Conservation (phyloP, 495 filamentous ascomycete genomes). For the Xylaria bambusicola region DNA sequence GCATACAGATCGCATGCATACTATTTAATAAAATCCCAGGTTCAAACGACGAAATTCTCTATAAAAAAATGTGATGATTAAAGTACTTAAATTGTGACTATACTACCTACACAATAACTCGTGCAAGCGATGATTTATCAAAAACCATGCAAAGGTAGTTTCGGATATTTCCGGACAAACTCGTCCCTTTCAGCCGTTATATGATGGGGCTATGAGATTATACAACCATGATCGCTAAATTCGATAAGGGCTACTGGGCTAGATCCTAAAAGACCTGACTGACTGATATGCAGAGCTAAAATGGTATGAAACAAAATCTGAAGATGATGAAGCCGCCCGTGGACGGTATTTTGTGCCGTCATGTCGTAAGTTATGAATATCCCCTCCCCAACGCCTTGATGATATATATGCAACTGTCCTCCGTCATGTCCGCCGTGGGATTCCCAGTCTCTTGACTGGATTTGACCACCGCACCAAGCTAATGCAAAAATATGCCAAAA, state of each 20-base stretch:
- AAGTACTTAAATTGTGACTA: too few species aligned
- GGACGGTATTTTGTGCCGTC: not conserved
- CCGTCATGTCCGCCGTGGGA: not conserved
- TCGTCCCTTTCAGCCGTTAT: not conserved
- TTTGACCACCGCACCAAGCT: not conserved
- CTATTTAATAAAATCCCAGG: too few species aligned
- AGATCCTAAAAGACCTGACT: not conserved
- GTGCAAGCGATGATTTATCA: too few species aligned
- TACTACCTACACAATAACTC: too few species aligned
- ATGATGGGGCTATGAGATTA: not conserved
- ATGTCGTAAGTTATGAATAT: not conserved
- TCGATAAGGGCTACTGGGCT: not conserved
- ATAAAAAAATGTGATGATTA: too few species aligned
- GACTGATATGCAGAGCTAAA: not conserved
- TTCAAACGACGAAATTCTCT: too few species aligned
- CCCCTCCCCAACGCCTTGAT: not conserved
- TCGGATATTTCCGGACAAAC: too few species aligned
- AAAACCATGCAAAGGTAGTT: too few species aligned
- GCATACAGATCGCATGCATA: too few species aligned
- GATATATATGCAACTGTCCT: slow-evolving; percentile 13
- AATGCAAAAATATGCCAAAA: slow-evolving; percentile 5
- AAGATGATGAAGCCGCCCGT: not conserved
- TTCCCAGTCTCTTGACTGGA: not conserved
- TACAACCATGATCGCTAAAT: not conserved
- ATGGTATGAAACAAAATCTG: not conserved